Evolutionary conservation across 1,284 basidiomycete species (phyloP), one percentile per base, ranked within the genome.

Genomic region (Abortiporus biennis): DNA sequence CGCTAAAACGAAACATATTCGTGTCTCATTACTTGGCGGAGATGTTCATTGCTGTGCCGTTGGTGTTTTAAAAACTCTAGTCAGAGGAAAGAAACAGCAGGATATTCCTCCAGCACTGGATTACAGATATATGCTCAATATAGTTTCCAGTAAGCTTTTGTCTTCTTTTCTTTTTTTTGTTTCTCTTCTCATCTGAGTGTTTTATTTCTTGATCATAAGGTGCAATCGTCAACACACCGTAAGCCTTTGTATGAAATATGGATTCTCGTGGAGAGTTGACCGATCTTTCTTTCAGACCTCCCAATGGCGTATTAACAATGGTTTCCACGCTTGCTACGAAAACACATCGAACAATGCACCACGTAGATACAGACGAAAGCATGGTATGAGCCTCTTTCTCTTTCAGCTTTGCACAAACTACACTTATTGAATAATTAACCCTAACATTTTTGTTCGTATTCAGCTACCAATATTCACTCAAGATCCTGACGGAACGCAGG

Each of bases 31-130:
- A 63, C 54, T 96, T n/a, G 85, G 84, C 0, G 93, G 93, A 2
- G 92, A 97, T 56, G 92, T 96, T 17, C 92, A 96, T 56, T 88
- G 88, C 50, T 85, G 85, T 0, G 85, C 89, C 0, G 88, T 93
- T 1, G 86, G 88, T 1, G 62, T 80, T 9, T 67, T 92, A 53
- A 89, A 85, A 62, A 88, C 88, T 1, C 65, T 82, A 31, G 53
- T 56, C 61, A 72, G 65, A 53, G 57, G 55, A 21, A 81, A 75
- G 54, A 74, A 71, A 36, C 58, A 56, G 24, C 49, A 56, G 6
- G 76, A 76, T 32, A 48, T 78, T 8, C 55, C 62, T 2, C 79
- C 86, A 1, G 56, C 63, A 2, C 51, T 61, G 23, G 93, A 96
- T 59, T 67, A 80, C 57, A 77, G 90, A 29, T 95, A 89, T 61